Evolutionary conservation across 2,329 filamentous ascomycete genomes (phyloP), one percentile per base, ranked within the genome.

Genomic region (Diaporthe capsici): DNA sequence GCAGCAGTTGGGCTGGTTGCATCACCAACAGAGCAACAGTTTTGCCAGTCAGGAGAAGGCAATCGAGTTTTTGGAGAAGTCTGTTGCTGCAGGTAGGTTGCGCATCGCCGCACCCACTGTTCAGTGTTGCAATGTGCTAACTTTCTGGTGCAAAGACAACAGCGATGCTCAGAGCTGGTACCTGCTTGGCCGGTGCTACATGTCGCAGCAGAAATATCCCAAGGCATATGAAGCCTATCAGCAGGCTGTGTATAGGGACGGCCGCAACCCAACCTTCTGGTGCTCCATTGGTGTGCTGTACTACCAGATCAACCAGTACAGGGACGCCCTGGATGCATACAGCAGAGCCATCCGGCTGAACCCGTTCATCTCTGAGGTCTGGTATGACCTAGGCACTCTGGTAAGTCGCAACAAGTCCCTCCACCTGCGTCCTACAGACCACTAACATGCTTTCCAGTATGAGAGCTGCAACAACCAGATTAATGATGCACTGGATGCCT

Each of bases 391-490:
- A 53, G 97, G 97, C 77, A 99, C 97, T 80, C 82, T 99, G 88
- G 95, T 97, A 90, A 88, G 94, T 90, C 77, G 81, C 75, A 75
- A 77, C 74, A 49, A 77, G 73, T 75, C 58, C 72, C 49, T 71
- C 25, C 13, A 63, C 76, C 76, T 71, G 71, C 73, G 77, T 81
- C 79, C 76, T 78, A 73, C 75, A 42, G 20, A 31, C 75, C 53
- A 77, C 75, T 74, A 72, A 79, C 74, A 74, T 63, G 31, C 51
- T 53, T 71, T 39, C 25, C 79, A 97, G 94, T 99, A 99, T 82
- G 97, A 99, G 84, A 98, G 95, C 37, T 99, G 97, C 85, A 98
- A 99, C 89, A 98, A 98, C 86, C 97, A 99, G 85, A 98, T 98
- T 75, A 95, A 93, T 71, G 97, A 99, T 87, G 97, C 97, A 1